Base-by-base conservation (phyloP, 768 basidiomycete species). In the Mycena haematopus region DNA sequence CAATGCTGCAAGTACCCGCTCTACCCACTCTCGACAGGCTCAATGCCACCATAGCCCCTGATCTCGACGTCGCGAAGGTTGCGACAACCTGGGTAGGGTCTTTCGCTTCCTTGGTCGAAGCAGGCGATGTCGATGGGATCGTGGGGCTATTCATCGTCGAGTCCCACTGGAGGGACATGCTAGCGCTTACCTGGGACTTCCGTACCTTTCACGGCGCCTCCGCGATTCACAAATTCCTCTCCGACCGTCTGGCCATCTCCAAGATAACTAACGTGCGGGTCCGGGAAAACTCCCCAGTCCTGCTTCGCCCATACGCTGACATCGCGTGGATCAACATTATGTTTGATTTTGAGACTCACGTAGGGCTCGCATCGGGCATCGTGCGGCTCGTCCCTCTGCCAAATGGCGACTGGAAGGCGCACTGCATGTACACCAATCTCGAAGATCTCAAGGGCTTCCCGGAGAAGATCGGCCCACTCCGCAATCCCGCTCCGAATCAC, bases 131-230 rank as follows among this genome's bases (percentile, higher is more conserved):
- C 1, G 69, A 74, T 24, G 72, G 72, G 15, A 69, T 84, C 38
- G 60, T 77, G n/a, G 68, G 68, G 9, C 69, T 79, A 14, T 70
- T 82, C 49, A 58, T 77, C 64, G 67, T 71, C 1, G 78, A 78
- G 55, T 77, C 77, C 6, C 82, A 82, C 60, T 89, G 87, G 88
- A 75, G 86, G 14, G 87, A 89, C 65, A 76, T 83, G 54, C 79
- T 87, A n/a, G 79, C 84, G 0, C 76, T 89, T 56, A 88, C 87
- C 19, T 88, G 86, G 86, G 80, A 86, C 60, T 82, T 87, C 51
- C 82, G 86, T 40, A 84, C 86, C 9, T 83, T 89, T 68, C 77
- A 81, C 64, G 79, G 83, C 14, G 72, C 66, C 38, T 22, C 68
- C 1, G 70, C 72, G 9, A 82, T 89, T 42, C 69, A 58, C 4